Base-by-base conservation (phyloP, 2,329 filamentous ascomycete species). In the Sporothrix globosa region DNA sequence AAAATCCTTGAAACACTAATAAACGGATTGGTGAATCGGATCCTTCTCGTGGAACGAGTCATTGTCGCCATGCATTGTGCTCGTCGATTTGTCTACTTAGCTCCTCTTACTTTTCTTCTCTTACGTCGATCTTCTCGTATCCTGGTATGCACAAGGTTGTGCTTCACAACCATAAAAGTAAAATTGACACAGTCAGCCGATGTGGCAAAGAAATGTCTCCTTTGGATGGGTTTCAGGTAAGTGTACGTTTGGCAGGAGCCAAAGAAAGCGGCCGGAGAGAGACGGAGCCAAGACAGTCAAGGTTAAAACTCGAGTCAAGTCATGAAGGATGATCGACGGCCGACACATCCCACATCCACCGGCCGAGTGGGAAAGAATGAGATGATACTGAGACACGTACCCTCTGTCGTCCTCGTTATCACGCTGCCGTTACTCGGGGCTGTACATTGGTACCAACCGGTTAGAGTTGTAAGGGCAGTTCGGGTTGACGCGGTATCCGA, bases 351-450 rank as follows among this genome's bases (percentile, higher is more conserved):
- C 27, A 3, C 13, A 11, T n/a, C 19, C 44, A 44, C 34, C 34
- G 56, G 56, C 34, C 56, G 56, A 44, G n/a, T 34, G 21, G 13
- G 41, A 19, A 11, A 60, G 30, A 6, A 19, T 41, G 7, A 41
- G 56, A 60, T 60, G 56, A 41, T 34, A 41, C 56, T 41, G 34
- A 60, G 56, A 60, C 56, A 41, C 10, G 3, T 19, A 30, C 56
- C 34, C 54, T 58, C 54, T 21, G 41, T 39, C 54, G n/a, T n/a
- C n/a, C 19, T 39, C 17, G 19, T 30, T 17, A 11, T 56, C n/a
- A 27, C 30, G 34, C n/a, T 19, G 19, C 17, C 10, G 30, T 39
- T n/a, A 21, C 56, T 60, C 30, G 56, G 56, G 24, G 30, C 10
- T 41, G 30, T 17, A 19, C 30, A 60, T 34, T 19, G 19, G 21